Conservation (phyloP, 768 basidiomycete species). For the Lactifluus echinatus region DNA sequence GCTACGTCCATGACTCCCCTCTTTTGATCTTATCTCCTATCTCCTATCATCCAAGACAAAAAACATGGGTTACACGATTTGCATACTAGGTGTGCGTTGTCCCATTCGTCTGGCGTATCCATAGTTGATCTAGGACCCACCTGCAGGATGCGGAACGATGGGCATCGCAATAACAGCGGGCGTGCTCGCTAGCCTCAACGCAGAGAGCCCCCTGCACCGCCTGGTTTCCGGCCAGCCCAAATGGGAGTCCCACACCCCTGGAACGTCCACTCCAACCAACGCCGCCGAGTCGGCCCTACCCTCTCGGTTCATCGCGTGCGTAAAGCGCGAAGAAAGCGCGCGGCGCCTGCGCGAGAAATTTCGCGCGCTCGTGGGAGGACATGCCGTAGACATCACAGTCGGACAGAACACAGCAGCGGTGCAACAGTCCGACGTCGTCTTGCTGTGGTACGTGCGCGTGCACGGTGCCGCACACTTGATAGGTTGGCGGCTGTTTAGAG, state of each 20-base stretch:
- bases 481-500: too few relatives aligned
- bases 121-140: constrained; percentile 18
- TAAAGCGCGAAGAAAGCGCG: constrained; percentile 69
- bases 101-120: constrained; percentile 4
- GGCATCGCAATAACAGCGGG: constrained; percentile 93
- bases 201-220: constrained; percentile 25
- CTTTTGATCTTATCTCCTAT: constrained; percentile 1
- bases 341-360: constrained; percentile 58
- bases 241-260: constrained; percentile 65
- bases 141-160: constrained; percentile 94
- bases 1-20: not conserved
- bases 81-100: constrained; percentile 56
- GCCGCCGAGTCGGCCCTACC: constrained; percentile 51
- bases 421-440: constrained; percentile 67
- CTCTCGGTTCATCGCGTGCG: constrained; percentile 77
- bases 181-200: constrained; percentile 73
- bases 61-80: constrained; percentile 89
- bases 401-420: constrained; percentile 66
- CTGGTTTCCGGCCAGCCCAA: constrained; percentile 30
- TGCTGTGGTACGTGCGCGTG: constrained; percentile 71
- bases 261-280: constrained; percentile 57
- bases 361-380: constrained; percentile 46
- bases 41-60: constrained; percentile 1
- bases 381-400: constrained; percentile 61
- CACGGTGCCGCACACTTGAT: too few relatives aligned